phyloP scores from a whole-genome alignment of 371 early-diverging fungal genomes.

The Chytridium lagenaria region DNA sequence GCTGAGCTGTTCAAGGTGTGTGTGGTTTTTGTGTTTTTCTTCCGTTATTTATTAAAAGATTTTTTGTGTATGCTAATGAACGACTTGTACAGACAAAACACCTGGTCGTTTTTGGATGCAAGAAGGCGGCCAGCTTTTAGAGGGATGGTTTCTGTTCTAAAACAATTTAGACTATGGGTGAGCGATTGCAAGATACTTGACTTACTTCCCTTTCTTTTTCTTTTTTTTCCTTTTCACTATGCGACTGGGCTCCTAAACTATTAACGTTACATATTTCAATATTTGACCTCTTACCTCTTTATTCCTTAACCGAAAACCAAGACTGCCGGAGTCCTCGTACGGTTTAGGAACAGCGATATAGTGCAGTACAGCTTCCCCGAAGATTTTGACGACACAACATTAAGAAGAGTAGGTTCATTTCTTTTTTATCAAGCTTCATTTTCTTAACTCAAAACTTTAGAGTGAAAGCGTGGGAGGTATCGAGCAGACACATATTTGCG shows the following conservation, averaged over 20 bases:
- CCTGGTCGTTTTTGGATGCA: background rate
- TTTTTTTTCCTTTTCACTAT: too few relatives aligned
- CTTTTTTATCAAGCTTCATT: background rate
- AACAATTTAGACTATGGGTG: conserved; percentile 12
- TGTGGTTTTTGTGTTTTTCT: background rate
- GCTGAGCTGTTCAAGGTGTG: conserved; percentile 8
- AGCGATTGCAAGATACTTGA: too few relatives aligned
- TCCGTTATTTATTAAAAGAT: background rate
- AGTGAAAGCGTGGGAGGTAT: background rate
- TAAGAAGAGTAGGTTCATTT: background rate
- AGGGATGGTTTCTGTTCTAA: background rate
- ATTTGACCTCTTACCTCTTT: too few relatives aligned
- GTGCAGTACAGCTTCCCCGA: background rate
- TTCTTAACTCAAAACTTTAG: too few relatives aligned
- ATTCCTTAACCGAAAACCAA: too few relatives aligned
- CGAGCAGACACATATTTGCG: background rate
- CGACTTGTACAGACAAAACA: background rate
- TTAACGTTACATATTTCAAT: background rate
- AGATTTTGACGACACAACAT: background rate
- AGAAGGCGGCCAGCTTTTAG: background rate
- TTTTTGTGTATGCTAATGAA: background rate
- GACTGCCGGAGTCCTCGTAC: background rate
- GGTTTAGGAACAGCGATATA: background rate
- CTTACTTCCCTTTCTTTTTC: too few relatives aligned
- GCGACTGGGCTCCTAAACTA: background rate